A percentile compares a stretch with the other conserved stretches of the same genome.
Evolutionary conservation across 768 basidiomycete genomes (phyloP).

Genomic region (Artomyces pyxidatus): DNA sequence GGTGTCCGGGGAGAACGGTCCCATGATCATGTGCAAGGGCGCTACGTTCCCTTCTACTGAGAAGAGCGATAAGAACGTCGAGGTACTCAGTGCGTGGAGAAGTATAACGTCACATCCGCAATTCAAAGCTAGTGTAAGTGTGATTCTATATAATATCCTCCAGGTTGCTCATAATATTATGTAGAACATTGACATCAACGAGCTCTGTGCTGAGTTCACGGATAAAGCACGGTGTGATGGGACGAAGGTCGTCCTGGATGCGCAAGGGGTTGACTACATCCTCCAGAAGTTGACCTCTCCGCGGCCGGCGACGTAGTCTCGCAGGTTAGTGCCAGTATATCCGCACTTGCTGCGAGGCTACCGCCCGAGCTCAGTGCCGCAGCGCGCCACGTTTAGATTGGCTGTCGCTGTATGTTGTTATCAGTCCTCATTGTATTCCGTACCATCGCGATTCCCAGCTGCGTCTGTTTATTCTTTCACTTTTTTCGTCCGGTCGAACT

Average conservation of each 20-base stretch:
- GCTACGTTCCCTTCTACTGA: slow-evolving; percentile 61
- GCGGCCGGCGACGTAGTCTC: not conserved
- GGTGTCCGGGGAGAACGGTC: slow-evolving; percentile 34
- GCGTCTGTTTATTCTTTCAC: not conserved
- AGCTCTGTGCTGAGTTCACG: slow-evolving; percentile 72
- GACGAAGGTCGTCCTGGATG: slow-evolving; percentile 69
- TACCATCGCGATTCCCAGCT: no score
- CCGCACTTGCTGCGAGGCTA: not conserved
- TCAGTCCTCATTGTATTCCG: no score
- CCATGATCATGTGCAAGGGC: slow-evolving; percentile 59
- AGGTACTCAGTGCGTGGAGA: slow-evolving; percentile 74
- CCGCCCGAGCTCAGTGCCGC: no score
- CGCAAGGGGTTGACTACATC: slow-evolving; percentile 34
- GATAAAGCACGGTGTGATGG: slow-evolving; percentile 81
- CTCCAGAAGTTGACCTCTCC: slow-evolving; percentile 30
- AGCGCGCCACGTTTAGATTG: no score
- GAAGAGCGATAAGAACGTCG: slow-evolving; percentile 65
- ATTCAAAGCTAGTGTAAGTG: slow-evolving; percentile 54
- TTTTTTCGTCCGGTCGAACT: not conserved
- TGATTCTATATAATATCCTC: not conserved
- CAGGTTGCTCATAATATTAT: slow-evolving; percentile 5
- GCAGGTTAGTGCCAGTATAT: not conserved
- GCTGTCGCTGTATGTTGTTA: no score
- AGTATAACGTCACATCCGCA: slow-evolving; percentile 66
- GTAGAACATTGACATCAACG: slow-evolving; percentile 71